Evolutionary conservation across 139 green algal genomes (phyloP), one percentile per base, ranked within the genome.

Genomic region (Chlamydomonas eustigma): DNA sequence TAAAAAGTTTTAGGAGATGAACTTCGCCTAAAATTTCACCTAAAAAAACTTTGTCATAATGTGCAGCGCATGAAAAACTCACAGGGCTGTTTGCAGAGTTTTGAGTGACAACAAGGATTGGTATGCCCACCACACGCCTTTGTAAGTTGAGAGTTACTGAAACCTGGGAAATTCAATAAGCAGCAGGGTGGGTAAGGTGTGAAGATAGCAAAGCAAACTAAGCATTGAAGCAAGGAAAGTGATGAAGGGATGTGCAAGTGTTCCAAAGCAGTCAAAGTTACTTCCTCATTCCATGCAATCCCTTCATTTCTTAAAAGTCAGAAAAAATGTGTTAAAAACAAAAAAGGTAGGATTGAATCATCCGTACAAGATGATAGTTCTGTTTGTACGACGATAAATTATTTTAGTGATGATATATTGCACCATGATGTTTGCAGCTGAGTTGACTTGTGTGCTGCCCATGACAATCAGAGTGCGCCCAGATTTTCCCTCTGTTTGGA

Each of bases 51-150:
- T 32, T 8, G 32, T 8, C 28, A 35, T 70, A 8, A 35, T 70
- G 58, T 8, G 22, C 6, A 22, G 58, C 22, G 18, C 34, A 37
- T 70, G 24, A 22, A 32, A 22, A 22, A 70, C 24, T 70, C 25
- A 70, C 58, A 24, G 58, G 58, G 58, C 58, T 70, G 18, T 70
- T 8, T 24, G 6, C 25, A 6, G 58, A 70, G 58, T 70, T 70
- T 28, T 70, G 58, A 22, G 58, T 70, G 25, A 70, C 58, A 28
- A 70, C 18, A 28, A 70, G 6, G 8, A 70, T 35, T 34, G 58
- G 58, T 28, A 70, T 24, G 58, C 58, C 58, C 25, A 70, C 58
- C 6, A 22, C 34, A 28, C 58, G 58, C 18, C 58, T 24, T 28
- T 37, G 6, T 8, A 70, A 70, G 22, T 6, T 35, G 8, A 70